Base-by-base conservation (phyloP, 1,139 yeast species). In the Diutina scorzettiae region DNA sequence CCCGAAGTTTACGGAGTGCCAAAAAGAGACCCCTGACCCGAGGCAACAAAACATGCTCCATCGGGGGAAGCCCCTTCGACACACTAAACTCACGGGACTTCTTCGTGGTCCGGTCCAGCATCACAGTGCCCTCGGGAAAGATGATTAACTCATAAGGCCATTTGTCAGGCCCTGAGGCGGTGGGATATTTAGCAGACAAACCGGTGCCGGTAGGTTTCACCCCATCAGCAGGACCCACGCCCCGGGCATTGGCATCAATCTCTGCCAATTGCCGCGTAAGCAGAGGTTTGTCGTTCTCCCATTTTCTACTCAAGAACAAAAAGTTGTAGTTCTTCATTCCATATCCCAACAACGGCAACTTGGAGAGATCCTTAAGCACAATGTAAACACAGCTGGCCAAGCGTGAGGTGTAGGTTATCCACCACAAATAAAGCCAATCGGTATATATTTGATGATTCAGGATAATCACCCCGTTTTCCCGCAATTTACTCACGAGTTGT, bases 381-480 rank as follows among this genome's bases (percentile, higher is more conserved):
- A 89, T 77, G 51, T 83, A 84, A 44, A 77, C 76, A 16, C 81
- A 65, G 46, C 77, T 73, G 8, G 78, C 74, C 43, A 81, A 60
- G 25, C 70, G 60, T 5, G 86, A 75, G 2, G 89, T 71, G 56
- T 85, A 83, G 1, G 86, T 67, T 25, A 85, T 52, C 76, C 86
- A 91, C 99, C 99, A 91, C 44, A 87, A 55, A 53, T 76, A 87
- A 17, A 85, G 71, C 99, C 99, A 91, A 59, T 91, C 99, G 3
- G 94, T 79, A 56, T 91, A 89, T 19, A 89, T 80, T 60, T 89
- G 97, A 59, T 91, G 98, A 56, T 91, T 91, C 17, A 93, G 76
- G 32, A 85, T 78, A 43, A 81, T 53, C 3, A 85, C 71, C 1
- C 87, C 75, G 42, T 79, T 69, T 8, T 71, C 69, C 11, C 65